Percentiles rank a stretch among this genome's conserved stretches.
Conservation (phyloP, 805 yeast species). For the Vanderwaltozyma tropicalis region DNA sequence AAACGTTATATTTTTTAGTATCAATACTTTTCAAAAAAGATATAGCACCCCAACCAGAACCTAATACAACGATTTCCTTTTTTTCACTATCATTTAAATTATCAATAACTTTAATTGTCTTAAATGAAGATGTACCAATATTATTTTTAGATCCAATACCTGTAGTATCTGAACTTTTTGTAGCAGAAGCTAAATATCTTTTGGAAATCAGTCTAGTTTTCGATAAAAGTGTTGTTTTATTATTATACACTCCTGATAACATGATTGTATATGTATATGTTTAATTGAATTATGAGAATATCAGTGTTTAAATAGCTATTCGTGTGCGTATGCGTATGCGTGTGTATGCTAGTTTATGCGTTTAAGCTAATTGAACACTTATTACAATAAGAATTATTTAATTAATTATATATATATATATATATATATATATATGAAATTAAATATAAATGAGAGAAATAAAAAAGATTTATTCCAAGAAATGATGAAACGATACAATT, state of each 20-base stretch:
- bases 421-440: no score
- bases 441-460: no score
- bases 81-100: conserved; percentile 22
- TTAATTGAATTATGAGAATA: not conserved
- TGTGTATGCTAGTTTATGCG: no score
- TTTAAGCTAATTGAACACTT: no score
- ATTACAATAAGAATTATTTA: no score
- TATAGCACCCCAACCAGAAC: conserved; percentile 94
- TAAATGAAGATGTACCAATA: conserved; percentile 32
- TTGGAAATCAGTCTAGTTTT: not conserved
- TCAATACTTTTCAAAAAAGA: conserved; percentile 77
- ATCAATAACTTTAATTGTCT: conserved; percentile 31
- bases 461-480: no score
- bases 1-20: conserved; percentile 78
- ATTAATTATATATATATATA: no score
- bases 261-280: not conserved
- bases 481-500: no score
- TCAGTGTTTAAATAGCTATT: not conserved
- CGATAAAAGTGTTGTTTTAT: not conserved
- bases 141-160: conserved; percentile 7
- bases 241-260: not conserved
- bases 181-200: not conserved
- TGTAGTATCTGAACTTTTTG: conserved; percentile 2
- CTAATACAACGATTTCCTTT: conserved; percentile 51
- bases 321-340: no score